Conservation (phyloP, 2,329 filamentous ascomycete species). For the Phialemoniopsis sp. region DNA sequence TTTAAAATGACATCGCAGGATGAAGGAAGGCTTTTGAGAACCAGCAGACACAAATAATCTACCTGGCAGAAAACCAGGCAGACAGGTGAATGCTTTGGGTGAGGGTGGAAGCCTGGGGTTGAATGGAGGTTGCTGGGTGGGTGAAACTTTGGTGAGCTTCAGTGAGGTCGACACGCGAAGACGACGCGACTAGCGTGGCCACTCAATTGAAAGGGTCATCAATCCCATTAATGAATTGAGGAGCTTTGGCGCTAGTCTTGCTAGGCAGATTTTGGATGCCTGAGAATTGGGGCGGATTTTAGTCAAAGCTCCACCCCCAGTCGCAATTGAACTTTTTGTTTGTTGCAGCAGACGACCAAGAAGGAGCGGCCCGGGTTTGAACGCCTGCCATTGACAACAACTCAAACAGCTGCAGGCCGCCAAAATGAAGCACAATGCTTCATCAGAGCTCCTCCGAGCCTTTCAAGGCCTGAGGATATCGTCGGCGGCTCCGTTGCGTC, state of each 20-base stretch:
- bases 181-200: slow-evolving; percentile 39
- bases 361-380: too few relatives aligned
- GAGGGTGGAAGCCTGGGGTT: too few relatives aligned
- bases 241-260: too few relatives aligned
- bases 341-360: too few relatives aligned
- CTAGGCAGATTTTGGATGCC: too few relatives aligned
- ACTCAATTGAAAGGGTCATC: slow-evolving; percentile 22
- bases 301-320: too few relatives aligned
- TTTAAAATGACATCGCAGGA: slow-evolving; percentile 5
- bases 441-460: slow-evolving; percentile 43
- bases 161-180: slow-evolving; percentile 25
- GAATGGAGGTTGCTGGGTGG: too few relatives aligned
- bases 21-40: slow-evolving; percentile 6
- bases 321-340: too few relatives aligned
- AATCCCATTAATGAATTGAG: slow-evolving; percentile 1
- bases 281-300: not conserved
- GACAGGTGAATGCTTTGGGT: slow-evolving; percentile 14
- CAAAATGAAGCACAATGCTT: slow-evolving; percentile 4
- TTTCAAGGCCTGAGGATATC: slow-evolving; percentile 46
- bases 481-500: slow-evolving; percentile 30
- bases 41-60: too few relatives aligned
- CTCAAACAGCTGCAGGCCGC: not conserved
- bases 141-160: too few relatives aligned
- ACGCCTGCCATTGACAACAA: too few relatives aligned
- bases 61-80: slow-evolving; percentile 8